Conservation (phyloP, 352 stramenopile species). For the Phytopythium chamaehyphon region DNA sequence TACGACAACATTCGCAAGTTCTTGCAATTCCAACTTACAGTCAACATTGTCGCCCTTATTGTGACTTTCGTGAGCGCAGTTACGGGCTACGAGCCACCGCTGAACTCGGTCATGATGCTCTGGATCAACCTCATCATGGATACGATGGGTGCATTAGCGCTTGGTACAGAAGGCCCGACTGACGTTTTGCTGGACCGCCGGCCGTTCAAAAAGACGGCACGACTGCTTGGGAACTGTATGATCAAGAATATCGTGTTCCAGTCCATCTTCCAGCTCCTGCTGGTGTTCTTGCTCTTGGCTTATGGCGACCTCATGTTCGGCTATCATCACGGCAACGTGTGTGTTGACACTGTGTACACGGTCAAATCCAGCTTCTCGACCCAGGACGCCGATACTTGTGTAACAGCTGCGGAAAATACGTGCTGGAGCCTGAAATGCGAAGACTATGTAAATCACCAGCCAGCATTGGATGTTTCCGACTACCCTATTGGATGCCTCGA, state of each 20-base stretch:
- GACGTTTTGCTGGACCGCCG: constrained; percentile 57
- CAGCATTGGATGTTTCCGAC: constrained; percentile 20
- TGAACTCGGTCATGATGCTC: constrained; percentile 87
- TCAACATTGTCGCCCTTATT: constrained; percentile 79
- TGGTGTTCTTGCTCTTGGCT: constrained; percentile 79
- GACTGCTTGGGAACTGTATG: constrained; percentile 54
- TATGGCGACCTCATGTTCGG: constrained; percentile 58
- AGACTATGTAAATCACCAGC: constrained; percentile 50
- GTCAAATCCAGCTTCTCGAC: constrained; percentile 48
- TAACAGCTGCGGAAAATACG: constrained; percentile 34
- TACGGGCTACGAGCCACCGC: constrained; percentile 69
- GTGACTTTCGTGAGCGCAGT: constrained; percentile 83
- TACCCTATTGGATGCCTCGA: constrained; percentile 54
- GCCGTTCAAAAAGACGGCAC: constrained; percentile 68
- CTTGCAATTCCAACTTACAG: constrained; percentile 79
- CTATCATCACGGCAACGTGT: constrained; percentile 55
- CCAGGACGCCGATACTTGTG: constrained; percentile 33
- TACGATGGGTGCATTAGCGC: constrained; percentile 68
- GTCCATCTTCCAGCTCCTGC: constrained; percentile 68
- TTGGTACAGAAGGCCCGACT: constrained; percentile 68
- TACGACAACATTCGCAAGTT: constrained; percentile 88
- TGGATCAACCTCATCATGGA: constrained; percentile 90
- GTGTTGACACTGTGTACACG: constrained; percentile 31
- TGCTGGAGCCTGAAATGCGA: constrained; percentile 52
- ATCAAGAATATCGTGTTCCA: constrained; percentile 78